Conservation (phyloP, 768 basidiomycete species). For the Xerocomus potaroensis region DNA sequence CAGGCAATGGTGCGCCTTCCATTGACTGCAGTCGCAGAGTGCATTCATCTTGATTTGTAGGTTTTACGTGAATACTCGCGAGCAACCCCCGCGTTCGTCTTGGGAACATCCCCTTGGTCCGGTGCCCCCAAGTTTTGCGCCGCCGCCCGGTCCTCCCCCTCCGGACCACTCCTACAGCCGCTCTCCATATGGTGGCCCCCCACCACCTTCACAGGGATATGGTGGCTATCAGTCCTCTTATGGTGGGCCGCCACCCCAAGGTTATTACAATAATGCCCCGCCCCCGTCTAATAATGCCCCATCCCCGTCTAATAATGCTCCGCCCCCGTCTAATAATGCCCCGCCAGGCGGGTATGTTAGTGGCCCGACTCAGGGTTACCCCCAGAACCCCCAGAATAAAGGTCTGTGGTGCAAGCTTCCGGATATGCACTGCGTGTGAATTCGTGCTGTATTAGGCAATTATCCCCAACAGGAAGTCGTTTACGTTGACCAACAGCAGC, state of each 20-base stretch:
- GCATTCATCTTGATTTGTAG: conserved; percentile 34
- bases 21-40: not conserved
- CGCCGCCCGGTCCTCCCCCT: conserved; percentile 47
- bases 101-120: conserved; percentile 72
- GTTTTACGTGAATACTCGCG: conserved; percentile 73
- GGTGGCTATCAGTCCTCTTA: conserved; percentile 21
- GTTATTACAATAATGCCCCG: conserved; percentile 15
- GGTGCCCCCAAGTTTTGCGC: conserved; percentile 27
- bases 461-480: conserved; percentile 31
- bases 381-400: conserved; percentile 14
- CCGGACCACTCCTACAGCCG: conserved; percentile 32
- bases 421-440: not conserved
- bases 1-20: conserved; percentile 52
- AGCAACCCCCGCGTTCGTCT: conserved; percentile 56
- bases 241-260: conserved; percentile 4
- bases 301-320: too few species aligned
- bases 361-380: conserved; percentile 8
- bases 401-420: conserved; percentile 11
- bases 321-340: too few species aligned
- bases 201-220: conserved; percentile 17
- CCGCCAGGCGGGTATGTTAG: conserved; percentile 15
- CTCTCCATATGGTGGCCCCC: conserved; percentile 28
- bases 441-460: conserved; percentile 22
- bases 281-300: too few species aligned
- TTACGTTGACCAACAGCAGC: conserved; percentile 38